phyloP scores from a whole-genome alignment of 257 asterid species.

The Scutellaria barbata region DNA sequence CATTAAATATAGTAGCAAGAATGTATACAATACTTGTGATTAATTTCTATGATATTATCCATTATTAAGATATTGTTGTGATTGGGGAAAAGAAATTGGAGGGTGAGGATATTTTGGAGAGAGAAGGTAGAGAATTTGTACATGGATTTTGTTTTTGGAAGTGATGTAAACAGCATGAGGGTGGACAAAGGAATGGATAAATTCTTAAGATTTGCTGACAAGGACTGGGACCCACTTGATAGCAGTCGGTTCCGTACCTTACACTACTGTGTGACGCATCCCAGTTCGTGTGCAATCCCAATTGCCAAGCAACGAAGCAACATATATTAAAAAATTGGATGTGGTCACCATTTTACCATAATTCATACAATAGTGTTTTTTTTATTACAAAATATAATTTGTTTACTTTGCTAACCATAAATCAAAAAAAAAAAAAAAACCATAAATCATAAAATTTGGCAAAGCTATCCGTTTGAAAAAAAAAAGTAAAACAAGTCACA shows the following conservation, averaged over 20 bases:
- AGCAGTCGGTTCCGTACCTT: slow-evolving; percentile 27
- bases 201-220: slow-evolving; percentile 41
- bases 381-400: too few species aligned
- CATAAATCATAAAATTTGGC: too few species aligned
- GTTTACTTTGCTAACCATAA: too few species aligned
- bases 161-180: background rate
- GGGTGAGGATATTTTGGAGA: slow-evolving; percentile 30
- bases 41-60: slow-evolving; percentile 12
- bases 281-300: background rate
- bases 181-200: slow-evolving; percentile 38
- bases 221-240: slow-evolving; percentile 39
- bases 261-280: background rate
- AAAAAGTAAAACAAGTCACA: too few species aligned
- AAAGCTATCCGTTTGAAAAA: too few species aligned
- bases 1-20: too few species aligned
- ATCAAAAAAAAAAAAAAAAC: too few species aligned
- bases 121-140: background rate
- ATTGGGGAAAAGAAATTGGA: background rate
- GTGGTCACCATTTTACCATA: too few species aligned
- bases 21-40: too few species aligned
- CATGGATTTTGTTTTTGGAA: slow-evolving; percentile 8
- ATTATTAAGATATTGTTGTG: background rate
- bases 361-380: too few species aligned
- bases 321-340: background rate
- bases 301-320: background rate